Conservation (phyloP, 2,329 filamentous ascomycete species). For the Neonectria hederae region DNA sequence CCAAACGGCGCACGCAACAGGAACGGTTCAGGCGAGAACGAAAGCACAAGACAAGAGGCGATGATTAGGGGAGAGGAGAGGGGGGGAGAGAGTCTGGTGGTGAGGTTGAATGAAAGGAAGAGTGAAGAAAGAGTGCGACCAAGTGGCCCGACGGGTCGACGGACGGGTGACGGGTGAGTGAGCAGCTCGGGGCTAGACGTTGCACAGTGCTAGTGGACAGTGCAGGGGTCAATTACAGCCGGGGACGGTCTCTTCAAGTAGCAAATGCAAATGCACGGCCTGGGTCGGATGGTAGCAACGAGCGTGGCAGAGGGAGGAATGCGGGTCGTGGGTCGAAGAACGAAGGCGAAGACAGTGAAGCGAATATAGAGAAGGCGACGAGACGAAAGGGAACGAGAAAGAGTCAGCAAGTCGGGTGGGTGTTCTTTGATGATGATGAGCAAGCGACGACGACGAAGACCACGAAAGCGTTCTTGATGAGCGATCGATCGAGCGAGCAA, state of each 20-base stretch:
- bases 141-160: slow-evolving; percentile 34
- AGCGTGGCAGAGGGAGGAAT: slow-evolving; percentile 28
- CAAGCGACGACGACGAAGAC: slow-evolving; percentile 8
- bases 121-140: slow-evolving; percentile 25
- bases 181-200: slow-evolving; percentile 17
- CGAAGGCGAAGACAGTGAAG: slow-evolving; percentile 1
- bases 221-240: slow-evolving; percentile 19
- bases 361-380: not conserved
- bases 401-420: not conserved
- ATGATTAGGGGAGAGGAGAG: slow-evolving; percentile 34
- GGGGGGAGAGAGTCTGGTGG: slow-evolving; percentile 21
- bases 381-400: not conserved
- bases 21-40: slow-evolving; percentile 31
- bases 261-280: slow-evolving; percentile 35
- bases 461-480: slow-evolving; percentile 1
- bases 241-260: not conserved
- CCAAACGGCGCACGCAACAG: slow-evolving; percentile 24
- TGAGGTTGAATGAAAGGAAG: slow-evolving; percentile 40
- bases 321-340: slow-evolving; percentile 22
- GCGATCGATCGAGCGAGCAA: slow-evolving; percentile 11
- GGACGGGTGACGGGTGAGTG: slow-evolving; percentile 7
- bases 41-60: slow-evolving; percentile 32
- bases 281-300: slow-evolving; percentile 22
- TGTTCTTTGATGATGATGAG: not conserved
- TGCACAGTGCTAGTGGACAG: slow-evolving; percentile 37